These are phyloP conservation scores for Xylariaceae sp. DNA, from an alignment of 2,329 filamentous ascomycete species.

Conservation along the genomic window DNA sequence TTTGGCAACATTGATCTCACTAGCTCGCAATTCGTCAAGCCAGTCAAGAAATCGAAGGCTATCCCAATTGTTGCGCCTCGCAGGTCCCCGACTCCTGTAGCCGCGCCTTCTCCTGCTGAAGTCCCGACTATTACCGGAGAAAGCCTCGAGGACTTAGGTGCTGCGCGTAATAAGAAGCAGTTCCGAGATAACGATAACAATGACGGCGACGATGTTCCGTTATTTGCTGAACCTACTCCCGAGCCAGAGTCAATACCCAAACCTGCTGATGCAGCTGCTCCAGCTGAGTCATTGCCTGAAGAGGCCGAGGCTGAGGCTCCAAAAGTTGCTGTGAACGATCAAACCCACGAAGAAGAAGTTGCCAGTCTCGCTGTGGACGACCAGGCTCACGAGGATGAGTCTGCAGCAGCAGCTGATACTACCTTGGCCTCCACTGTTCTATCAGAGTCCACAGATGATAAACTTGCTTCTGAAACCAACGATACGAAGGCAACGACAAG, in stretches of 20 bases:
- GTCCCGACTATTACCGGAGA: conserved; percentile 41
- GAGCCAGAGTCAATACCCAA: conserved; percentile 30
- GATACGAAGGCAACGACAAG: conserved; percentile 46
- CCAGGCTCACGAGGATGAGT: conserved; percentile 41
- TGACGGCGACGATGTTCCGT: conserved; percentile 68
- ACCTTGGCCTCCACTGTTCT: conserved; percentile 51
- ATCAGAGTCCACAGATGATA: conserved; percentile 51
- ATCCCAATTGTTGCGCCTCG: conserved; percentile 71
- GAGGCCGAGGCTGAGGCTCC: conserved; percentile 20
- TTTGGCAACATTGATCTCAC: conserved; percentile 67
- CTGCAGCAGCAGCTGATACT: conserved; percentile 41
- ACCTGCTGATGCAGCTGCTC: not conserved
- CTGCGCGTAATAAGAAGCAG: conserved; percentile 68
- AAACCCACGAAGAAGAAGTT: conserved; percentile 27
- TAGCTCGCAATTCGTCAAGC: conserved; percentile 59
- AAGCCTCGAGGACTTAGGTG: conserved; percentile 61
- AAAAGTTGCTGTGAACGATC: too few relatives aligned
- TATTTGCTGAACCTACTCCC: conserved; percentile 61
- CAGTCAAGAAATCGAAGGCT: conserved; percentile 72
- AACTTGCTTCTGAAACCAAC: conserved; percentile 31
- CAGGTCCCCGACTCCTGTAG: conserved; percentile 28
- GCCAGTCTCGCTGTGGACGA: conserved; percentile 29
- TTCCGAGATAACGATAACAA: conserved; percentile 56
- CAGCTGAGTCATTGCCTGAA: not conserved
- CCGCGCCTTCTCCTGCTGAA: conserved; percentile 22